These are phyloP conservation scores for Wickerhamomyces sp. DNA, from an alignment of 1,139 yeast genomes.

Conservation along the genomic window DNA sequence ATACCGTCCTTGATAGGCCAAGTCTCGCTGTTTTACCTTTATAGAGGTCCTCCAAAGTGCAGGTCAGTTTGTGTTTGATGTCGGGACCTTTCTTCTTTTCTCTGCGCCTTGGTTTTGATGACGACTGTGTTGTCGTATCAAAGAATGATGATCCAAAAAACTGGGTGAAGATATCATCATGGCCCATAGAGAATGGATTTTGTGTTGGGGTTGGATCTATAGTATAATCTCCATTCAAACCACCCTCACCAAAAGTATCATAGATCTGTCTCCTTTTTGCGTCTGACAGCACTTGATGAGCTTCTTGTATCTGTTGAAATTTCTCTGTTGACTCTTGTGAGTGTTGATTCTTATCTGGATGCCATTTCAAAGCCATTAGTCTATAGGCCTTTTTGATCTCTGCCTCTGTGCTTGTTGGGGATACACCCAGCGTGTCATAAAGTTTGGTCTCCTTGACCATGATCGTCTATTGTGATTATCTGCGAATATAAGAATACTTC, in stretches of 20 bases:
- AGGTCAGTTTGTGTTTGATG: slow-evolving; percentile 42
- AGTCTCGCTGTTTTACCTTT: slow-evolving; percentile 44
- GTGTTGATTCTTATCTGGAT: slow-evolving; percentile 67
- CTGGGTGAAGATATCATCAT: slow-evolving; percentile 33
- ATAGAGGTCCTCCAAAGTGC: slow-evolving; percentile 44
- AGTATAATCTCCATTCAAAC: slow-evolving; percentile 34
- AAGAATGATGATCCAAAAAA: slow-evolving; percentile 27
- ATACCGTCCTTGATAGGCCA: slow-evolving; percentile 37
- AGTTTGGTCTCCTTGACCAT: slow-evolving; percentile 52
- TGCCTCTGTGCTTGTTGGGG: slow-evolving; percentile 31
- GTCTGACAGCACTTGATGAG: slow-evolving; percentile 56
- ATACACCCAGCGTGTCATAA: slow-evolving; percentile 53
- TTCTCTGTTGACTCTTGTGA: slow-evolving; percentile 50
- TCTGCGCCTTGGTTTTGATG: not conserved
- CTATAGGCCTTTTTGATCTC: slow-evolving; percentile 64
- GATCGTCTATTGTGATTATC: not conserved
- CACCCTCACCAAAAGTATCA: slow-evolving; percentile 56
- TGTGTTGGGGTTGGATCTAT: slow-evolving; percentile 15
- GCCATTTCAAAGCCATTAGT: slow-evolving; percentile 50
- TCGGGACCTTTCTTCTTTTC: slow-evolving; percentile 34
- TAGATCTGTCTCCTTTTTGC: slow-evolving; percentile 49
- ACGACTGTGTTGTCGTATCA: not conserved
- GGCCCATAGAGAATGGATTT: slow-evolving; percentile 21
- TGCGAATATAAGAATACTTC: not conserved
- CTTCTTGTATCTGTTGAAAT: slow-evolving; percentile 55